Conservation (phyloP, 2,329 filamentous ascomycete species). For the Exophiala spinifera region DNA sequence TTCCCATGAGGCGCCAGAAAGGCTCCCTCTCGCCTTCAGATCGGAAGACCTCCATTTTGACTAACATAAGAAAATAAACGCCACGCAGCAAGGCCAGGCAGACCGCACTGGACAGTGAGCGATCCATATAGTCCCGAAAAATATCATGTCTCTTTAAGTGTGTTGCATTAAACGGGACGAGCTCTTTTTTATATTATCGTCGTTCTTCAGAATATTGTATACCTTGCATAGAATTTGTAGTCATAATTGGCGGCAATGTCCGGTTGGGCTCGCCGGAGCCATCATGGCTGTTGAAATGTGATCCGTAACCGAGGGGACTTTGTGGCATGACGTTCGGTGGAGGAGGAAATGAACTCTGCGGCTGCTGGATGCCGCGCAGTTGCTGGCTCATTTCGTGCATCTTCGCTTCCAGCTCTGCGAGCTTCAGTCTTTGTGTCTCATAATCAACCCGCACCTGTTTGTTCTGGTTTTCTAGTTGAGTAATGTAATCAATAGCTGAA, state of each 20-base stretch:
- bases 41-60: background rate
- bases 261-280: slow-evolving; percentile 39
- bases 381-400: slow-evolving; percentile 38
- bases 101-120: background rate
- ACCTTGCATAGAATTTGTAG: slow-evolving; percentile 47
- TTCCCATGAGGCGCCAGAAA: background rate
- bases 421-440: slow-evolving; percentile 33
- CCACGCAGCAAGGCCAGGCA: background rate
- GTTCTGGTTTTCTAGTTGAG: slow-evolving; percentile 42
- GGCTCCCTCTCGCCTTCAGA: background rate
- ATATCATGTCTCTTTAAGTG: background rate
- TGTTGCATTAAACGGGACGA: background rate
- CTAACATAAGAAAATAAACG: background rate
- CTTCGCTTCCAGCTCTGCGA: slow-evolving; percentile 30
- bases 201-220: slow-evolving; percentile 51
- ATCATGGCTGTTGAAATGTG: slow-evolving; percentile 25
- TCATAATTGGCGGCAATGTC: slow-evolving; percentile 48
- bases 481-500: slow-evolving; percentile 51
- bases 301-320: slow-evolving; percentile 23
- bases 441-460: slow-evolving; percentile 38
- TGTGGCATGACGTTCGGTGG: slow-evolving; percentile 26
- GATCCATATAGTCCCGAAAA: slow-evolving; percentile 13
- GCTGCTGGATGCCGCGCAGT: slow-evolving; percentile 27
- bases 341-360: slow-evolving; percentile 27
- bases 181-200: slow-evolving; percentile 32